Evolutionary conservation across 495 filamentous ascomycete genomes (phyloP), one percentile per base, ranked within the genome.

Genomic region (Aspergillus carlsbadensis): DNA sequence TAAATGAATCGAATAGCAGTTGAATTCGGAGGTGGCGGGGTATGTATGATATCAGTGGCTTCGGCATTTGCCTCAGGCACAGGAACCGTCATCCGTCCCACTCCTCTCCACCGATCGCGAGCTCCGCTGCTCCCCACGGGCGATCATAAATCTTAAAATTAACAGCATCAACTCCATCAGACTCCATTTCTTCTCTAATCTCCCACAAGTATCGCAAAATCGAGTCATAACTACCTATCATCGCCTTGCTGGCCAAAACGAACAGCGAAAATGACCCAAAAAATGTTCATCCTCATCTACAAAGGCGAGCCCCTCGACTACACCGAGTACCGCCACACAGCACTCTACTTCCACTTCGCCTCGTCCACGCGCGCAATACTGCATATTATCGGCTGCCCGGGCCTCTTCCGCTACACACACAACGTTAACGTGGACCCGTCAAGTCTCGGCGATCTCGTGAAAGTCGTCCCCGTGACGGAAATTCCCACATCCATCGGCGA

Each of bases 371-470:
- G 44, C 52, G 54, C 57, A 24, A 60, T 64, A 11, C 58, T 71
- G 51, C 68, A 69, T 39, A 61, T 66, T 4, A 56, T 61, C 17
- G 66, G 64, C 43, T 63, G 64, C 21, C 64, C 67, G 6, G 66
- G 66, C 6, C 63, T 71, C 37, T 71, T 69, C 51, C 39, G 59
- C 15, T 71, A 61, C 54, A 35, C 56, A 5, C 67, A 71, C 5
- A 63, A 70, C 35, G 65, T 70, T 26, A 68, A 74, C 26, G 68
- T 73, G 15, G 65, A 67, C 10, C 59, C 52, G 3, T 75, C 78
- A 45, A 77, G 73, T 35, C 58, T 61, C 6, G 88, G 89, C 22
- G 86, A 91, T 55, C 81, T 87, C 35, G 76, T 78, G 5, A 49
- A 34, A 5, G 56, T 59, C 26, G 58, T 69, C 1, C 59, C 62